Conservation (phyloP, 148 eudicot genomes). For the Rhododendron henanense region DNA sequence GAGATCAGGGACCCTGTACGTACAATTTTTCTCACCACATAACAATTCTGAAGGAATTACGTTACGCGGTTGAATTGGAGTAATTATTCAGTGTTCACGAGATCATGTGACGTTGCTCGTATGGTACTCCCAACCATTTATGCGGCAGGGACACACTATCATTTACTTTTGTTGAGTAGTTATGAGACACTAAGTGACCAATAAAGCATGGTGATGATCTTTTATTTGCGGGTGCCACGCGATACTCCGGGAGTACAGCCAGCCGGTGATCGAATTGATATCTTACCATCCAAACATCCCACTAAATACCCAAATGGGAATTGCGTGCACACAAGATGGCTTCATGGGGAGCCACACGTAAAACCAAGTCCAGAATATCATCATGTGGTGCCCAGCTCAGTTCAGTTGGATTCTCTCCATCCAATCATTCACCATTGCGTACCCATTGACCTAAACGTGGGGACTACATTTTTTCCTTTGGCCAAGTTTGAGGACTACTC, state of each 20-base stretch:
- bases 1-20: not conserved
- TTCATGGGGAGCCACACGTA: not conserved
- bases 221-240: no score
- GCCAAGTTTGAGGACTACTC: not conserved
- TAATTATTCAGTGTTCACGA: no score
- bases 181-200: no score
- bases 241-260: no score
- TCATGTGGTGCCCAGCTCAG: not conserved
- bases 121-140: no score
- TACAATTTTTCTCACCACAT: not conserved
- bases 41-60: not conserved
- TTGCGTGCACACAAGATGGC: slow-evolving; percentile 2
- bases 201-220: no score
- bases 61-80: not conserved
- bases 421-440: not conserved
- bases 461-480: not conserved
- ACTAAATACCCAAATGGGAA: not conserved
- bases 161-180: no score
- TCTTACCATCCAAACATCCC: not conserved
- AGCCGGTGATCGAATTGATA: not conserved
- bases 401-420: not conserved
- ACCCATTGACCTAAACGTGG: not conserved
- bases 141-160: no score
- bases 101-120: no score
- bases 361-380: not conserved